Percentiles rank a stretch among this genome's conserved stretches.
These are phyloP conservation scores for Wickerhamomyces subpelliculosus DNA, from an alignment of 805 yeast genomes.

Conservation along the genomic window DNA sequence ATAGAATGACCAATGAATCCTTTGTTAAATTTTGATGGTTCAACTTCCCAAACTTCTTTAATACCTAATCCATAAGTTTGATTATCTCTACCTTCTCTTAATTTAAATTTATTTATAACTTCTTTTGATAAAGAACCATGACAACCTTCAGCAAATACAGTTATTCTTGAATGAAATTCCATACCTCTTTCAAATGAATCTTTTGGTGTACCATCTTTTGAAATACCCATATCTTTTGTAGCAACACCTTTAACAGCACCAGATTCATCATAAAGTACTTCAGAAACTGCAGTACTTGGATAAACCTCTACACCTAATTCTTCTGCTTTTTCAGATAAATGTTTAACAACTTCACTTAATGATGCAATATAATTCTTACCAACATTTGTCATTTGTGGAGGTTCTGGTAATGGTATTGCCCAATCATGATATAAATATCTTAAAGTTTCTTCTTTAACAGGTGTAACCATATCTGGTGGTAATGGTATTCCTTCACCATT, in stretches of 20 bases:
- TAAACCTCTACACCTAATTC: conserved; percentile 90
- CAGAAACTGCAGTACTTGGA: conserved; percentile 83
- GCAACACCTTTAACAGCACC: conserved; percentile 81
- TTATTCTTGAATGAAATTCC: conserved; percentile 90
- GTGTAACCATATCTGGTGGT: conserved; percentile 70
- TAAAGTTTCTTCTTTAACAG: conserved; percentile 71
- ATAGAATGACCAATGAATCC: conserved; percentile 83
- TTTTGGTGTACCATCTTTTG: conserved; percentile 68
- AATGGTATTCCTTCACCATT: conserved; percentile 58
- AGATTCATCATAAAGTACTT: conserved; percentile 57
- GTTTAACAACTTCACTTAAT: conserved; percentile 70
- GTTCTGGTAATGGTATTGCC: conserved; percentile 79
- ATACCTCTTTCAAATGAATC: conserved; percentile 90
- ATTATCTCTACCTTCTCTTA: conserved; percentile 57
- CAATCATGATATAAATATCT: conserved; percentile 54
- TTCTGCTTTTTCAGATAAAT: conserved; percentile 84
- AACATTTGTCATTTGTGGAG: conserved; percentile 80
- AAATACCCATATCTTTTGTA: conserved; percentile 87
- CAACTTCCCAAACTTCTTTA: conserved; percentile 96
- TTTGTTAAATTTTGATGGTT: conserved; percentile 67
- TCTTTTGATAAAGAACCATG: conserved; percentile 89
- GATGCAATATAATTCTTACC: conserved; percentile 83
- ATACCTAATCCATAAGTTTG: conserved; percentile 96
- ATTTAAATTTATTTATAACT: conserved; percentile 57
- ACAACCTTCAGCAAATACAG: conserved; percentile 96